Evolutionary conservation across 495 filamentous ascomycete genomes (phyloP).

Genomic region (Letharia lupina): DNA sequence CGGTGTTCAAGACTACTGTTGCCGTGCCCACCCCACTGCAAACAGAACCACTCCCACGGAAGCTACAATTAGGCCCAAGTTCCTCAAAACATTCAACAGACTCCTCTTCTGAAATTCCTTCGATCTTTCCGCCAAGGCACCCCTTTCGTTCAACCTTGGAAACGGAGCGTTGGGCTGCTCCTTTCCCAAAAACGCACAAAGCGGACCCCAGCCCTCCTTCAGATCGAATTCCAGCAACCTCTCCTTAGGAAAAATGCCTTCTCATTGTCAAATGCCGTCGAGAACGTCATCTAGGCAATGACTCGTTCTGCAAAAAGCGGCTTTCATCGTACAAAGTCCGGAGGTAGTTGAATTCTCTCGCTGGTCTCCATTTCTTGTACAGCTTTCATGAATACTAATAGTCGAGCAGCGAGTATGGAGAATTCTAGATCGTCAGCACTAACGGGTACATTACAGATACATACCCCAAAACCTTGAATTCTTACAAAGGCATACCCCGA

Average conservation of each 20-base stretch:
- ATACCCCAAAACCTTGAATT: too few species aligned
- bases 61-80: not conserved
- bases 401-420: too few species aligned
- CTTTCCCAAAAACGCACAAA: conserved; percentile 41
- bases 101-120: not conserved
- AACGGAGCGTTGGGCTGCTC: conserved; percentile 37
- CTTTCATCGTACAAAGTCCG: too few species aligned
- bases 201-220: conserved; percentile 42
- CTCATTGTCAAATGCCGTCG: not conserved
- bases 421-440: too few species aligned
- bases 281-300: too few species aligned
- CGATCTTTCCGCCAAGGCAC: conserved; percentile 14
- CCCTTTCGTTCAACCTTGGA: conserved; percentile 33
- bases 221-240: conserved; percentile 40
- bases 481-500: too few species aligned
- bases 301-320: too few species aligned
- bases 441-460: too few species aligned
- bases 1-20: not conserved
- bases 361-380: too few species aligned
- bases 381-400: too few species aligned
- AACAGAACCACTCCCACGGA: not conserved
- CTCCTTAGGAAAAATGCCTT: conserved; percentile 30
- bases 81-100: conserved; percentile 4
- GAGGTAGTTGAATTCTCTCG: too few species aligned
- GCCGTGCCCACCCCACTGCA: conserved; percentile 1